Evolutionary conservation across 140 eudicot genomes (phyloP).

Genomic region (Ambrosia hybrid): DNA sequence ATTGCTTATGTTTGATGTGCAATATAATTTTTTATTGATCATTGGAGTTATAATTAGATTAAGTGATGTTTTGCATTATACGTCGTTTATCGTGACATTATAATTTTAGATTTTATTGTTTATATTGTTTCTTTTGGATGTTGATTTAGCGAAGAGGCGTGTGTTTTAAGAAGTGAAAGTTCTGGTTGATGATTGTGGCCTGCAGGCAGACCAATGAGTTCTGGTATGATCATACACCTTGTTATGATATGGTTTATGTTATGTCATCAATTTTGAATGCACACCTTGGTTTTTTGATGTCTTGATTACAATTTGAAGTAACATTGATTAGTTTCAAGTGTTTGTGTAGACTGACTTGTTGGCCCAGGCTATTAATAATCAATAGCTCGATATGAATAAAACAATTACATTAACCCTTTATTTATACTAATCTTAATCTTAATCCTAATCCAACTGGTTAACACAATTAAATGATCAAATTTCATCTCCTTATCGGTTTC

Average conservation of each 20-base stretch:
- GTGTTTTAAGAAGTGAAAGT: conserved; percentile 31
- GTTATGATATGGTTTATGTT: background rate
- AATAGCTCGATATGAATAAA: no score
- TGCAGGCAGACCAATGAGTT: conserved; percentile 50
- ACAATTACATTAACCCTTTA: no score
- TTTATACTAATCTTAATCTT: no score
- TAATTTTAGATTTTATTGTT: background rate
- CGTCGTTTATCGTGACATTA: no score
- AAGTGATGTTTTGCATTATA: no score
- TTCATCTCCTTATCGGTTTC: no score
- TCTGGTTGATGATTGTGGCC: conserved; percentile 46
- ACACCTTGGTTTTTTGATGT: no score
- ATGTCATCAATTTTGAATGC: no score
- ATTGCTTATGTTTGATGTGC: background rate
- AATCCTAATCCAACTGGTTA: no score
- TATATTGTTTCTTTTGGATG: background rate
- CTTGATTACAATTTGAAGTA: background rate
- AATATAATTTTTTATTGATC: background rate
- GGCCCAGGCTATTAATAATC: no score
- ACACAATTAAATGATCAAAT: no score
- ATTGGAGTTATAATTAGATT: background rate
- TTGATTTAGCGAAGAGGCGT: conserved; percentile 11
- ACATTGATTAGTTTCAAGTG: background rate
- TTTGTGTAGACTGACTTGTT: background rate
- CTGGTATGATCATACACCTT: conserved; percentile 33